These are phyloP conservation scores for Discostella stelligera DNA, from an alignment of 352 stramenopile species.

Conservation along the genomic window DNA sequence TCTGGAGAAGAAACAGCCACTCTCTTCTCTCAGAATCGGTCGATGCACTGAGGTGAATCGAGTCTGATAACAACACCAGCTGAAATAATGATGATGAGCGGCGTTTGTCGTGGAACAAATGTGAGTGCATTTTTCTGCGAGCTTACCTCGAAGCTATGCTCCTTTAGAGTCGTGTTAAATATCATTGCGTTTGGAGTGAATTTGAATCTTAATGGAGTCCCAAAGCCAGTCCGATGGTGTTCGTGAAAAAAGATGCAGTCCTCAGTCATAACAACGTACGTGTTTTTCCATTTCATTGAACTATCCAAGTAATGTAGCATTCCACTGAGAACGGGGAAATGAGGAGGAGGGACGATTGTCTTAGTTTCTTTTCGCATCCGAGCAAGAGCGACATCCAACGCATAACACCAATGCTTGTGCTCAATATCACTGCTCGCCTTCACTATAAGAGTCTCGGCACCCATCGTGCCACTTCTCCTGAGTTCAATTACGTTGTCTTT, in stretches of 20 bases:
- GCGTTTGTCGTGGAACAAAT: neutral
- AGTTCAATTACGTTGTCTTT: slow-evolving; percentile 37
- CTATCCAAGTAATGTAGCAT: slow-evolving; percentile 25
- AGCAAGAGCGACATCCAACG: slow-evolving; percentile 28
- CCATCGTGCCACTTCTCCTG: slow-evolving; percentile 27
- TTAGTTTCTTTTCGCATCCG: slow-evolving; percentile 22
- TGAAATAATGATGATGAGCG: too few relatives aligned
- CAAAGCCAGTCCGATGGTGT: slow-evolving; percentile 32
- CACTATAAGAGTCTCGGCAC: slow-evolving; percentile 29
- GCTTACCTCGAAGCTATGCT: slow-evolving; percentile 28
- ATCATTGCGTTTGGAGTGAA: slow-evolving; percentile 42
- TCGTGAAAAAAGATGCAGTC: slow-evolving; percentile 36
- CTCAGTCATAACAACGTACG: slow-evolving; percentile 44
- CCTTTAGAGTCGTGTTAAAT: slow-evolving; percentile 37
- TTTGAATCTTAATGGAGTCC: slow-evolving; percentile 11
- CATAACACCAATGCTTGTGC: slow-evolving; percentile 30
- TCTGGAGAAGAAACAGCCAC: slow-evolving; percentile 32
- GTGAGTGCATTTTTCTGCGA: neutral
- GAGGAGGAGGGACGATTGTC: slow-evolving; percentile 33
- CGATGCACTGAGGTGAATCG: slow-evolving; percentile 30
- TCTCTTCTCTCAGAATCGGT: slow-evolving; percentile 24
- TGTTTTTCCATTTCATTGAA: slow-evolving; percentile 42
- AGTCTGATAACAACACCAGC: slow-evolving; percentile 45
- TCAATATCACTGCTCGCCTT: slow-evolving; percentile 42
- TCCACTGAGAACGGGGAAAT: slow-evolving; percentile 34